A percentile compares a stretch with the other conserved stretches of the same genome.
These are phyloP conservation scores for Colletotrichum spinosum DNA, from an alignment of 2,329 filamentous ascomycete genomes.

Conservation along the genomic window DNA sequence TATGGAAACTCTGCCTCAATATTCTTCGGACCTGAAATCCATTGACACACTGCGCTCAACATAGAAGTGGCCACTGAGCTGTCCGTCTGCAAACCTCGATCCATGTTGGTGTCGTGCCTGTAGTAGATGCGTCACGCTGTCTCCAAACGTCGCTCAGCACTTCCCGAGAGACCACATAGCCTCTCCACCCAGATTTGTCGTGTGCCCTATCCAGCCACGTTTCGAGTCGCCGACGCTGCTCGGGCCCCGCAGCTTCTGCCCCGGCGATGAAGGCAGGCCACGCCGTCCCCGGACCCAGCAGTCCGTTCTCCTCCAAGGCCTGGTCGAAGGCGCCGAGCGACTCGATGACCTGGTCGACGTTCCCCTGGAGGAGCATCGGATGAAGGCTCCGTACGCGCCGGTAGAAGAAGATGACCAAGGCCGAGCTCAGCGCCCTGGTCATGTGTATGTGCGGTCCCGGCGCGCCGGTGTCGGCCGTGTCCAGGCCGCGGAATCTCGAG, in stretches of 20 bases:
- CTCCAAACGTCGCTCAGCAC: conserved; percentile 1
- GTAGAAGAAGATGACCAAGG: conserved; percentile 17
- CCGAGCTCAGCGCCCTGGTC: conserved; percentile 5
- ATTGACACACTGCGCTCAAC: background rate
- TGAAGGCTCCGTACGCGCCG: conserved; percentile 5
- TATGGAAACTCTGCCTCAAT: too few relatives aligned
- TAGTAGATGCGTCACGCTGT: background rate
- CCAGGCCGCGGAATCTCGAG: background rate
- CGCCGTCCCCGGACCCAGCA: background rate
- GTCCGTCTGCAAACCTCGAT: conserved; percentile 2
- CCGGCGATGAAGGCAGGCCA: conserved; percentile 17
- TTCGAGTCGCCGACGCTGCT: background rate
- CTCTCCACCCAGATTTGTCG: conserved; percentile 11
- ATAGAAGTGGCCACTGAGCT: conserved; percentile 11
- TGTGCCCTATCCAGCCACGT: background rate
- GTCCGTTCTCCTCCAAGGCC: background rate
- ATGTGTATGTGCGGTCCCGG: conserved; percentile 6
- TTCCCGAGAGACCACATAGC: background rate
- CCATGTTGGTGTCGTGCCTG: background rate
- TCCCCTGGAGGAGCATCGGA: conserved; percentile 3
- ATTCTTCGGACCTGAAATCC: too few relatives aligned
- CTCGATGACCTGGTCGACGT: conserved; percentile 13
- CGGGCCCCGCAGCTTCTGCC: background rate
- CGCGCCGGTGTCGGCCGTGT: too few relatives aligned
- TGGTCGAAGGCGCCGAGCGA: background rate